phyloP scores from a whole-genome alignment of 2,329 filamentous ascomycete genomes.

The Aspergillus viridinutans region DNA sequence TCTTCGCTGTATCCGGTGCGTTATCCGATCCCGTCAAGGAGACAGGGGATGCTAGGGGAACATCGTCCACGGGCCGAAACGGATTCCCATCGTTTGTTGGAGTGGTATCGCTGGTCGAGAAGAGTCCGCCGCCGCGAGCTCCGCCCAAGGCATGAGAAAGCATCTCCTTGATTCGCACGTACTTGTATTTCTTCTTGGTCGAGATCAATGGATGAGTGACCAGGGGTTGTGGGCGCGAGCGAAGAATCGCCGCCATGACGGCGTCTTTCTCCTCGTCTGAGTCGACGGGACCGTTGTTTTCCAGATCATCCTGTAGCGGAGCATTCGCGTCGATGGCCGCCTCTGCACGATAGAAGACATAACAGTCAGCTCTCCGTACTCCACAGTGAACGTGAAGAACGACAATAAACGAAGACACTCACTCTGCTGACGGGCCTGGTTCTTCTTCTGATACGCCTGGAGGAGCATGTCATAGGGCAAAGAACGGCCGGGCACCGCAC shows the following conservation, averaged over 20 bases:
- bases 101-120: conserved; percentile 35
- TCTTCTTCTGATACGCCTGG: conserved; percentile 90
- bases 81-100: conserved; percentile 28
- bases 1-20: conserved; percentile 19
- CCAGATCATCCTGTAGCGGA: conserved; percentile 79
- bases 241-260: conserved; percentile 75
- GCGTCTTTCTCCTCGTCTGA: conserved; percentile 90
- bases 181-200: conserved; percentile 53
- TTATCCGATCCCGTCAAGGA: conserved; percentile 20
- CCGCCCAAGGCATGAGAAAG: conserved; percentile 55
- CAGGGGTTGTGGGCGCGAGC: conserved; percentile 74
- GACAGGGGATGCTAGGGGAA: conserved; percentile 22
- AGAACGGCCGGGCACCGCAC: conserved; percentile 79
- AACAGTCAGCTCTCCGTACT: conserved; percentile 4
- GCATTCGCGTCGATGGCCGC: conserved; percentile 93
- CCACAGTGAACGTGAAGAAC: background rate
- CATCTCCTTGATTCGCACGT: conserved; percentile 61
- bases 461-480: conserved; percentile 90
- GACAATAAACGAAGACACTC: conserved; percentile 35
- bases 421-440: conserved; percentile 97
- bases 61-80: conserved; percentile 30
- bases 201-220: conserved; percentile 58
- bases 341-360: conserved; percentile 51
- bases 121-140: conserved; percentile 43
- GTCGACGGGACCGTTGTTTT: conserved; percentile 77